A percentile compares a stretch with the other conserved stretches of the same genome.
Evolutionary conservation across 106 monocot species (phyloP).

Genomic region (Dendrobium catenatum): DNA sequence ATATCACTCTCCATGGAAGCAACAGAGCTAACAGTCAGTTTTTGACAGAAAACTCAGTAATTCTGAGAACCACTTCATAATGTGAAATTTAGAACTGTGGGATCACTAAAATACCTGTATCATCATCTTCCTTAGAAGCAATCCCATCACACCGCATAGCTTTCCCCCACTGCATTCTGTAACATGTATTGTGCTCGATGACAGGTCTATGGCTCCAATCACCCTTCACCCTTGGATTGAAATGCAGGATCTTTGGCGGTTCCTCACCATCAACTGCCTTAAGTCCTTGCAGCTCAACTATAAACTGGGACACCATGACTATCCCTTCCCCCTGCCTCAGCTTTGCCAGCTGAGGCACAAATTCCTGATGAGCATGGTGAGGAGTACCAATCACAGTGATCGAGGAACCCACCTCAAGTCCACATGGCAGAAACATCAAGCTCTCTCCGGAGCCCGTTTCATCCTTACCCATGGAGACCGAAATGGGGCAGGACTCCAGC

Average conservation of each 20-base stretch:
- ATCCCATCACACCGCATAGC: slow-evolving; percentile 52
- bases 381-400: slow-evolving; percentile 81
- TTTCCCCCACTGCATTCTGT: slow-evolving; percentile 87
- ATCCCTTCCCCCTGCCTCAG: slow-evolving; percentile 30
- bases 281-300: slow-evolving; percentile 79
- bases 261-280: slow-evolving; percentile 82
- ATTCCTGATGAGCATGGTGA: slow-evolving; percentile 42
- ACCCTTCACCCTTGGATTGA: slow-evolving; percentile 70
- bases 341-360: slow-evolving; percentile 44
- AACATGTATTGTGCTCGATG: slow-evolving; percentile 83
- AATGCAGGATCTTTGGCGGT: slow-evolving; percentile 76
- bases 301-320: slow-evolving; percentile 76
- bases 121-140: slow-evolving; percentile 37
- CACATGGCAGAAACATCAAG: slow-evolving; percentile 71
- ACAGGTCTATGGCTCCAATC: slow-evolving; percentile 76
- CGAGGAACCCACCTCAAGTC: slow-evolving; percentile 58
- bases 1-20: neutral
- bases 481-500: slow-evolving; percentile 50
- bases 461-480: slow-evolving; percentile 27
- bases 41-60: neutral
- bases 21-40: neutral
- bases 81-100: neutral
- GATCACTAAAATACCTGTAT: slow-evolving; percentile 26
- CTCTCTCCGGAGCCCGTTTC: slow-evolving; percentile 16
- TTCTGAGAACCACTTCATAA: neutral